These are phyloP conservation scores for Recurvomyces mirabilis DNA, from an alignment of 495 filamentous ascomycete species.

Conservation along the genomic window DNA sequence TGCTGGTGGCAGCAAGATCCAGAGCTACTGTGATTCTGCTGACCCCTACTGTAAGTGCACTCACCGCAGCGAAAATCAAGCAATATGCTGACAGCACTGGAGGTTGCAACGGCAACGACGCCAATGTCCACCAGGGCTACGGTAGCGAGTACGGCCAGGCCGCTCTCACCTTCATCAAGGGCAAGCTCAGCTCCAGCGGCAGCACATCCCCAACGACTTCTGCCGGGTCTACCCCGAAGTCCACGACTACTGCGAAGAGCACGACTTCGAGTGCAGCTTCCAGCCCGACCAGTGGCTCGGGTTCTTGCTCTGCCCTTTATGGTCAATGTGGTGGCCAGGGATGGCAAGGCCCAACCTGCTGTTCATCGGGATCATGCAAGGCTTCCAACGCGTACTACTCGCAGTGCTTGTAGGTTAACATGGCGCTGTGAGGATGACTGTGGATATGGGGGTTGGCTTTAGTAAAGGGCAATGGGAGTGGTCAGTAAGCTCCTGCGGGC, in stretches of 20 bases:
- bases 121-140: conserved; percentile 17
- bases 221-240: background rate
- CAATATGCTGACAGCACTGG: too few relatives aligned
- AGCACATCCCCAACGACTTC: background rate
- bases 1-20: conserved; percentile 6
- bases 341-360: conserved; percentile 4
- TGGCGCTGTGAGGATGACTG: too few relatives aligned
- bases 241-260: background rate
- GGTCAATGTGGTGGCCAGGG: conserved; percentile 9
- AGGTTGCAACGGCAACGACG: conserved; percentile 17
- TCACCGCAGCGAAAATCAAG: too few relatives aligned
- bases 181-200: conserved; percentile 6
- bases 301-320: background rate
- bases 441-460: too few relatives aligned
- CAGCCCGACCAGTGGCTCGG: too few relatives aligned
- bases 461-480: too few relatives aligned
- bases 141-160: conserved; percentile 25
- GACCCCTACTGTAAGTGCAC: conserved; percentile 23
- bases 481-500: too few relatives aligned
- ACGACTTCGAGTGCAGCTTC: background rate
- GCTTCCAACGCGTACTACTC: conserved; percentile 6
- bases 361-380: conserved; percentile 2
- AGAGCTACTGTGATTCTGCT: conserved; percentile 18
- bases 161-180: conserved; percentile 35
- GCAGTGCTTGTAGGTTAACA: conserved; percentile 12